Percentiles rank a stretch among this genome's conserved stretches.
Conservation (phyloP, 176 grass and related monocot genomes). For the Tillandsia leiboldiana region DNA sequence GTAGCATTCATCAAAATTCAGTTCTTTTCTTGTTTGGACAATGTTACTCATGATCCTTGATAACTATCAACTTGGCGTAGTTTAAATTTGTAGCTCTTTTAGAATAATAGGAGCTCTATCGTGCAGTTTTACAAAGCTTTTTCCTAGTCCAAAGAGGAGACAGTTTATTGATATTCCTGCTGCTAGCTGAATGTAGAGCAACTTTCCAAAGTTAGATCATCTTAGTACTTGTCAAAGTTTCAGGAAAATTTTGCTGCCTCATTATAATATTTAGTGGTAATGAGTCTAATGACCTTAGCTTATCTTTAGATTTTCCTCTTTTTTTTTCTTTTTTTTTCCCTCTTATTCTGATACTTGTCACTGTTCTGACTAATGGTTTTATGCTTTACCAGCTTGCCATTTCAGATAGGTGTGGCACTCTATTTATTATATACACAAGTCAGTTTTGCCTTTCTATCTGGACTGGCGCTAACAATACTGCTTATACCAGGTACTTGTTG, state of each 20-base stretch:
- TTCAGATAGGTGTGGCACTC: constrained; percentile 89
- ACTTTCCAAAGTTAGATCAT: no score
- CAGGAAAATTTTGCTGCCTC: no score
- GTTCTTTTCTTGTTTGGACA: no score
- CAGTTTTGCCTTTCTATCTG: constrained; percentile 90
- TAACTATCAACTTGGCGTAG: neutral
- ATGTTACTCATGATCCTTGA: neutral
- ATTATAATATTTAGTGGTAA: no score
- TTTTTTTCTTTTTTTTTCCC: neutral
- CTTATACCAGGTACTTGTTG: constrained; percentile 76
- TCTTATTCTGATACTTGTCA: constrained; percentile 11
- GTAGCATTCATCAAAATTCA: no score
- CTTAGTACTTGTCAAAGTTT: no score
- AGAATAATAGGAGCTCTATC: neutral
- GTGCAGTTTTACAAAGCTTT: neutral
- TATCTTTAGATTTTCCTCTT: no score
- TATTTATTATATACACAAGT: constrained; percentile 94
- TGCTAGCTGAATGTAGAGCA: no score
- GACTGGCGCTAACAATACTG: constrained; percentile 75
- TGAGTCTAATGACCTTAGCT: no score
- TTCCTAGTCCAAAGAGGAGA: neutral
- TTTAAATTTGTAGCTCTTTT: neutral
- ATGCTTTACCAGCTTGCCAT: constrained; percentile 50
- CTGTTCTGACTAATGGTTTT: neutral
- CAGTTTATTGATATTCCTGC: no score